These are phyloP conservation scores for Neurospora tetrasperma DNA, from an alignment of 495 filamentous ascomycete genomes.

Conservation along the genomic window DNA sequence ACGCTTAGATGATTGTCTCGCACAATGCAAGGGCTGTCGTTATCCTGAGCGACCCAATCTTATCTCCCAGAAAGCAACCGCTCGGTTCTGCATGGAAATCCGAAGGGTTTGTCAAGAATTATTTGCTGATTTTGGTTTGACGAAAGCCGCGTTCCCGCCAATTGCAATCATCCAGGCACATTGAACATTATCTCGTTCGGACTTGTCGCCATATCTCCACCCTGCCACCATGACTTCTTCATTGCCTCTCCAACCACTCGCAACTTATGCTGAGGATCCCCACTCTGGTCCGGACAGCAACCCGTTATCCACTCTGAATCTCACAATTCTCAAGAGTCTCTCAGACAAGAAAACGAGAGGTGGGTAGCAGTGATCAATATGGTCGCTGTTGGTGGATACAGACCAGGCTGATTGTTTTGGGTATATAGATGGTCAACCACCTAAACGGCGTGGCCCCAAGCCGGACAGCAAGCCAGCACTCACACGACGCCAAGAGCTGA, in stretches of 20 bases:
- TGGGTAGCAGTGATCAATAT: conserved; percentile 28
- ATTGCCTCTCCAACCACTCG: conserved; percentile 25
- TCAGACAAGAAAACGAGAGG: conserved; percentile 53
- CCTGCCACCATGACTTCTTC: conserved; percentile 33
- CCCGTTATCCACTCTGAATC: conserved; percentile 41
- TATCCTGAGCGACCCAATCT: not conserved
- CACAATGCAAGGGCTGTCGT: not conserved
- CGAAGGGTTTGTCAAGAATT: not conserved
- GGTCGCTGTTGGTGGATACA: conserved; percentile 1
- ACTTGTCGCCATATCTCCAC: conserved; percentile 4
- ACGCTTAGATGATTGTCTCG: not conserved
- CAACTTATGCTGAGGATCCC: conserved; percentile 21
- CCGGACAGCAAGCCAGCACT: conserved; percentile 92
- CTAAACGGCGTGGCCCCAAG: conserved; percentile 88
- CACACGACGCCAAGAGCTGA: conserved; percentile 88
- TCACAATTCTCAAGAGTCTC: conserved; percentile 48
- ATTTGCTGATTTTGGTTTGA: conserved; percentile 20
- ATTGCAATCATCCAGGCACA: not conserved
- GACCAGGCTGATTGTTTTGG: conserved; percentile 3
- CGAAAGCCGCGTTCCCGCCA: conserved; percentile 29
- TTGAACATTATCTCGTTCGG: not conserved
- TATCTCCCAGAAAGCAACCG: not conserved
- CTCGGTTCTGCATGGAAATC: not conserved
- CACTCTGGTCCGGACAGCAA: conserved; percentile 32
- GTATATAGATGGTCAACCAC: conserved; percentile 62